Conservation (phyloP, 1,284 basidiomycete species). For the Boletus smithii region DNA sequence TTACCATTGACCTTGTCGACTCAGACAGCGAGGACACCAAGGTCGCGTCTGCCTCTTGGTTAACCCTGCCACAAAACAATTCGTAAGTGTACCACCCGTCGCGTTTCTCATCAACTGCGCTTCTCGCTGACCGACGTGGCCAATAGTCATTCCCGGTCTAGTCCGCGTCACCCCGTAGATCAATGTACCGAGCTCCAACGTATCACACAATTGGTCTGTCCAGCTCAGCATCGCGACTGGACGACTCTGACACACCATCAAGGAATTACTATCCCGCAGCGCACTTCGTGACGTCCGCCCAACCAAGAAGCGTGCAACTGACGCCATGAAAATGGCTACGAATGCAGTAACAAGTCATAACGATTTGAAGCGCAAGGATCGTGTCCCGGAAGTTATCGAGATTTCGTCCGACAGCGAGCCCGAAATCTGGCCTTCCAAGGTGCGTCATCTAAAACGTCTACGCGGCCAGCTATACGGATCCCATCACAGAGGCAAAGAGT, state of each 20-base stretch:
- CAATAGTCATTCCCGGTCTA: neutral
- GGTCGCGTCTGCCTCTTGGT: slow-evolving; percentile 7
- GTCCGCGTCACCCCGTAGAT: too few relatives aligned
- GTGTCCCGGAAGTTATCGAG: slow-evolving; percentile 20
- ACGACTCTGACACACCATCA: slow-evolving; percentile 8
- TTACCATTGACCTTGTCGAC: slow-evolving; percentile 20
- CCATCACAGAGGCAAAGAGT: slow-evolving; percentile 22
- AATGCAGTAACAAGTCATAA: slow-evolving; percentile 10
- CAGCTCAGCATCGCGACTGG: neutral
- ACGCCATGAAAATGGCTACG: slow-evolving; percentile 18
- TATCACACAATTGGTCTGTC: slow-evolving; percentile 24
- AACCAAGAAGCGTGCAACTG: slow-evolving; percentile 22
- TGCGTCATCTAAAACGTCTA: slow-evolving; percentile 7
- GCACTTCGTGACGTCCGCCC: slow-evolving; percentile 12
- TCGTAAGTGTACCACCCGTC: slow-evolving; percentile 23
- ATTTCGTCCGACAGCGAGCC: slow-evolving; percentile 33
- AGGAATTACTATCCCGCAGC: slow-evolving; percentile 25
- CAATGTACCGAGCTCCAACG: slow-evolving; percentile 26
- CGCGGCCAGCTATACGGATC: neutral
- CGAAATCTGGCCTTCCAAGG: slow-evolving; percentile 23
- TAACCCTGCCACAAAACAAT: neutral
- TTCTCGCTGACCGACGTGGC: too few relatives aligned
- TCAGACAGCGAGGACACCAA: slow-evolving; percentile 16
- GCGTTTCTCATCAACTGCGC: too few relatives aligned
- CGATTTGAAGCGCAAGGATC: slow-evolving; percentile 28